Conservation (phyloP, 1,284 basidiomycete species). For the Cryptococcus floricola region DNA sequence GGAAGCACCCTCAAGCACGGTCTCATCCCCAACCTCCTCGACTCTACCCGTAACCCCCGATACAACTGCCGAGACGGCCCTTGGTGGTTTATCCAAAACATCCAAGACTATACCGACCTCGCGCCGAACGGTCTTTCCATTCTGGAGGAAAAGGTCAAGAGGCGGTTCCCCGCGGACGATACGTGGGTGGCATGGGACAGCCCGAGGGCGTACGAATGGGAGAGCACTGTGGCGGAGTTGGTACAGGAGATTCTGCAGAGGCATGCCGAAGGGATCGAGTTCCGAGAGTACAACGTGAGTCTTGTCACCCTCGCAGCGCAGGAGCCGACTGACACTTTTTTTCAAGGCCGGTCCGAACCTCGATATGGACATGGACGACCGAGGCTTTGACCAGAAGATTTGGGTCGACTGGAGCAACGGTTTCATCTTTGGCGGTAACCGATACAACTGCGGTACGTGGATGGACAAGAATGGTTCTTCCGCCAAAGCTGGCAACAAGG, state of each 20-base stretch:
- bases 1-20: constrained; percentile 75
- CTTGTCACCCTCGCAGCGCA: not conserved
- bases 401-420: constrained; percentile 93
- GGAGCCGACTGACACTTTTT: not conserved
- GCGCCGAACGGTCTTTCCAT: constrained; percentile 80
- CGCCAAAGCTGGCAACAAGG: constrained; percentile 85
- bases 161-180: constrained; percentile 90
- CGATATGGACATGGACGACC: constrained; percentile 87
- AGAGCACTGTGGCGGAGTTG: constrained; percentile 81
- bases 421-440: constrained; percentile 81
- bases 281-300: constrained; percentile 79
- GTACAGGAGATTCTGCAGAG: constrained; percentile 95
- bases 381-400: constrained; percentile 92
- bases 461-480: constrained; percentile 98
- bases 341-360: constrained; percentile 77
- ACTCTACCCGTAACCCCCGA: constrained; percentile 77
- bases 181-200: constrained; percentile 93
- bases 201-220: constrained; percentile 71
- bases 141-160: constrained; percentile 74
- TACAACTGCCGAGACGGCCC: constrained; percentile 51
- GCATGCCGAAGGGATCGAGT: constrained; percentile 86
- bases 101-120: constrained; percentile 85
- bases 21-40: constrained; percentile 86
- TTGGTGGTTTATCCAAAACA: constrained; percentile 95
- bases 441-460: constrained; percentile 70